Conservation (phyloP, 768 basidiomycete species). For the Strobilomyces dryophilus region DNA sequence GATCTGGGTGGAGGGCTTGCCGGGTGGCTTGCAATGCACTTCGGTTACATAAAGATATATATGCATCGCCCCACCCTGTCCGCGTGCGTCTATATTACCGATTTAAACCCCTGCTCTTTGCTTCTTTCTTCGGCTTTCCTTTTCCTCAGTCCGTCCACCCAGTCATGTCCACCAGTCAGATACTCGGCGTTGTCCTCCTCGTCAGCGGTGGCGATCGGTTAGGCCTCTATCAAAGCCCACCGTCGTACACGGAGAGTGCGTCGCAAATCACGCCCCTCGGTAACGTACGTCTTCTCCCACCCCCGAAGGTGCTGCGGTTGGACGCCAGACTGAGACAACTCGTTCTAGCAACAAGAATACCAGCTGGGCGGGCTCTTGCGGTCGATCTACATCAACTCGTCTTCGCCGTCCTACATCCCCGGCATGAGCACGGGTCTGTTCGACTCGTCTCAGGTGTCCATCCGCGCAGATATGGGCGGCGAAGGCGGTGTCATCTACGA, state of each 20-base stretch:
- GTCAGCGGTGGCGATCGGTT: slow-evolving; percentile 50
- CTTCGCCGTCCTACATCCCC: slow-evolving; percentile 50
- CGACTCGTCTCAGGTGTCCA: slow-evolving; percentile 37
- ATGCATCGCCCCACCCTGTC: no score
- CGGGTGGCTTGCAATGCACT: no score
- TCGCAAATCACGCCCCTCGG: no score
- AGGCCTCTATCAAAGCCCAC: no score
- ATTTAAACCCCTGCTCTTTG: no score
- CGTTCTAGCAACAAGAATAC: slow-evolving; percentile 49
- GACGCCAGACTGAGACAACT: not conserved
- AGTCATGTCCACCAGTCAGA: slow-evolving; percentile 24
- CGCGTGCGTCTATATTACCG: no score
- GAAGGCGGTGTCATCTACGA: slow-evolving; percentile 66
- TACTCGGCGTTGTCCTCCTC: slow-evolving; percentile 56
- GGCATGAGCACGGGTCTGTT: slow-evolving; percentile 34
- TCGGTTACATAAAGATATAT: no score
- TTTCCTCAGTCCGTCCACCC: not conserved
- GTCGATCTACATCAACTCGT: slow-evolving; percentile 47
- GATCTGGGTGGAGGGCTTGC: no score
- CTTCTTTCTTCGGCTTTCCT: no score
- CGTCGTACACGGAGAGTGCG: no score
- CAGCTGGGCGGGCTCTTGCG: slow-evolving; percentile 53
- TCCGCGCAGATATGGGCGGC: slow-evolving; percentile 65
- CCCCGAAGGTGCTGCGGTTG: no score
- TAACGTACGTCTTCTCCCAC: no score